Base-by-base conservation (phyloP, 352 stramenopile species). In the Phytophthora fragariaefolia region DNA sequence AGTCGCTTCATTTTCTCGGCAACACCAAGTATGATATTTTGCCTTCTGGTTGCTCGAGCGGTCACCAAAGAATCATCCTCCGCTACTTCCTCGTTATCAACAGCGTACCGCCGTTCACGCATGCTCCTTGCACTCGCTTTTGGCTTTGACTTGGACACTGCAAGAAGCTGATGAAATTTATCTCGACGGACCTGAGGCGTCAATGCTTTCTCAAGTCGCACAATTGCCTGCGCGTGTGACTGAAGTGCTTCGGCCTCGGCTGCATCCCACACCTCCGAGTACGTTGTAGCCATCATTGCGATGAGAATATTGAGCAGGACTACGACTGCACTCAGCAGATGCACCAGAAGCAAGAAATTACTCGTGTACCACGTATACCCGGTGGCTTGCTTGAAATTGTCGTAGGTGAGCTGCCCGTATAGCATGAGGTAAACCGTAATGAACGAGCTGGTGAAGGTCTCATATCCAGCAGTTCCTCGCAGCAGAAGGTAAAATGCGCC, bases 361-460 rank as follows among this genome's bases (percentile, higher is more conserved):
- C 72, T 74, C 58, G 77, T 85, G 50, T 84, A 71, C 73, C 75
- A 82, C n/a, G 67, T 69, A 65, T 71, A 83, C 40, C 77, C 80
- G 0, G 66, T 69, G 51, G 54, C 61, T 27, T 60, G 36, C 23
- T 76, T 73, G 51, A 81, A 74, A 20, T 72, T 73, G 40, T 79
- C 69, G 62, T 87, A 89, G 10, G 82, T 80, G 61, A 93, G 72
- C 46, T 89, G 71, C 1, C 85, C 82, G 48, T 87, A 91, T 27
- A 93, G 75, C 80, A 93, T 87, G 52, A 90, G 73, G 49, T 89
- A 90, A 12, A 91, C 82, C 0, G 82, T 87, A 63, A 91, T 84
- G 53, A 93, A 91, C 6, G 82, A 51, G 48, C 77, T 83, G 4
- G 74, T 79, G 34, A 88, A 86, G 53, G 57, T 88, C 52, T 91